Base-by-base conservation (phyloP, 140 eudicot genomes). In the Senecio squalidus region DNA sequence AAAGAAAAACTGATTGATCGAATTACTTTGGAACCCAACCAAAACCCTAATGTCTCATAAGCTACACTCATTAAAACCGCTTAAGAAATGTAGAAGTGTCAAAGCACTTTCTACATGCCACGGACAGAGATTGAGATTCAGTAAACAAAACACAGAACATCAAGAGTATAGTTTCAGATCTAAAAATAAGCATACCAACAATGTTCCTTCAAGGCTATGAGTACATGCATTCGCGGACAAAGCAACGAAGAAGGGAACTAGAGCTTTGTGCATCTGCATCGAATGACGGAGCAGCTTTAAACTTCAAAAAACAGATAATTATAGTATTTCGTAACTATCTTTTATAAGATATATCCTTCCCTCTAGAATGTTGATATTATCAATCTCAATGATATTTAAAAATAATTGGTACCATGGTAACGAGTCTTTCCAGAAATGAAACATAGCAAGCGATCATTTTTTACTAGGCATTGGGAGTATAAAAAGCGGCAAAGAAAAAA, bases 181-280 rank as follows among this genome's bases (percentile, higher is more conserved):
- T 59, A 54, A 16, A 63, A 67, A 58, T 44, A 66, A 53, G 60
- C 88, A 34, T 87, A 86, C 98, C 95, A 91, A 70, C 76, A 86
- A 70, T n/a, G 98, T 83, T 34, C 98, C 98, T 71, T 91, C 98
- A 68, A 85, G 87, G 80, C 96, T 72, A 57, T 79, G 91, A 47
- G 84, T 81, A 71, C 95, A 66, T 73, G 98, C 85, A 23, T 94
- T 79, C 74, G 87, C 80, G 44, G 74, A 74, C 27, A 91, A 82
- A 21, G 98, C 86, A 71, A 91, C 78, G 74, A 81, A 86, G 70
- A 68, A 91, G n/a, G 91, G 94, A 46, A 86, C 49, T 50, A 88
- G 69, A 74, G 81, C 98, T 64, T 58, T 81, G 82, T 83, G 96
- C 98, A 91, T 87, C 98, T 91, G 98, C 84, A 77, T 54, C 33